A percentile compares a stretch with the other conserved stretches of the same genome.
Conservation (phyloP, 2,329 filamentous ascomycete species). For the Elsinoe ampelina region DNA sequence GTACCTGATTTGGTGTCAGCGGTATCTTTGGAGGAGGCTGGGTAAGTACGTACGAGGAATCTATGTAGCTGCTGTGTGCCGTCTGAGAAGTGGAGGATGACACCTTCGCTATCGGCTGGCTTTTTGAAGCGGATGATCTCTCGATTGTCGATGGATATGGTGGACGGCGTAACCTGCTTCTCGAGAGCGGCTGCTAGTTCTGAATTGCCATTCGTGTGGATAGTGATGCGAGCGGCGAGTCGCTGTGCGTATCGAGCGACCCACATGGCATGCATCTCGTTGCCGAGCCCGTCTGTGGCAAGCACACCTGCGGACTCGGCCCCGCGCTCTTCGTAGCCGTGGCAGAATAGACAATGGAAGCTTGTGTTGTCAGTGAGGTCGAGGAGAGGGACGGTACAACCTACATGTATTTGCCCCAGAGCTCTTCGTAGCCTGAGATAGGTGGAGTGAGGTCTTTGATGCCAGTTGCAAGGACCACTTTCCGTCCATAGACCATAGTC, state of each 20-base stretch:
- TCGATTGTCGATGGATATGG: neutral
- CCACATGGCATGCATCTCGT: neutral
- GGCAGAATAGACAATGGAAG: constrained; percentile 52
- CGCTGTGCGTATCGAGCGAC: neutral
- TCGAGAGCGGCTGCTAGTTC: neutral
- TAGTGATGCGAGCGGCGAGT: neutral
- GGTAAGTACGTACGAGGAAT: neutral
- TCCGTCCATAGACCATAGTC: neutral
- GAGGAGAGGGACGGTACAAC: neutral
- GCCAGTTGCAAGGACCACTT: neutral
- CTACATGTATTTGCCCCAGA: neutral
- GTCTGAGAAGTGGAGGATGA: neutral
- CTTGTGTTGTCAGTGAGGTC: neutral
- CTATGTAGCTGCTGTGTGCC: neutral
- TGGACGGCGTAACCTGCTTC: neutral
- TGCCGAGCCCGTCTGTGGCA: constrained; percentile 30
- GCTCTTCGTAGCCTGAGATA: neutral
- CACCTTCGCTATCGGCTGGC: neutral
- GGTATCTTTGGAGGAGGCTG: neutral
- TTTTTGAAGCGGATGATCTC: neutral
- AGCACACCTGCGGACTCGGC: constrained; percentile 38
- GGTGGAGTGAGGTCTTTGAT: neutral
- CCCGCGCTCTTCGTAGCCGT: constrained; percentile 52
- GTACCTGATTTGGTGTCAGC: neutral
- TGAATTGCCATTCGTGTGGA: neutral